phyloP scores from a whole-genome alignment of 768 basidiomycete genomes.

The Termitomyces bulborhizus region DNA sequence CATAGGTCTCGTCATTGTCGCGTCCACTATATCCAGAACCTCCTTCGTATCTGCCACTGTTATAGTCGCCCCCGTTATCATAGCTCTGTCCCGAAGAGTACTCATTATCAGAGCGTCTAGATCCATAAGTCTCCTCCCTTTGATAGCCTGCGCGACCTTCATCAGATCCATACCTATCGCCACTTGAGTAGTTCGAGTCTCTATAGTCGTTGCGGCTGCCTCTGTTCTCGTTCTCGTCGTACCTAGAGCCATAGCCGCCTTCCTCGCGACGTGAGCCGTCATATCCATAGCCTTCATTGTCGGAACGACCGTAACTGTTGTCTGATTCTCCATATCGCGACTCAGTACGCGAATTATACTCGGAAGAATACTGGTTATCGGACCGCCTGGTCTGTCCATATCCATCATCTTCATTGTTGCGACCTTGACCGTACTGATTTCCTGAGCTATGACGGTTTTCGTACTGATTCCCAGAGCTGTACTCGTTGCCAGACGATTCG shows the following conservation, averaged over 20 bases:
- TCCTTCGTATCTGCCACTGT: constrained; percentile 12
- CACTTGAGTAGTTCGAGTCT: neutral
- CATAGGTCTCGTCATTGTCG: constrained; percentile 39
- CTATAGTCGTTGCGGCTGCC: neutral
- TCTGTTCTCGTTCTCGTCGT: neutral
- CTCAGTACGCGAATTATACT: neutral
- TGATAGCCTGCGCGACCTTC: constrained; percentile 9
- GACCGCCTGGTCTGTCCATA: constrained; percentile 6
- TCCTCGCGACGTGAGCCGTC: neutral
- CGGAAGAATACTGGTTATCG: constrained; percentile 5
- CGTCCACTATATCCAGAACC: constrained; percentile 10
- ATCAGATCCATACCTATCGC: constrained; percentile 4
- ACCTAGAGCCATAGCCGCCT: neutral
- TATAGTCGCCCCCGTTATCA: constrained; percentile 12
- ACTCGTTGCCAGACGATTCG: neutral
- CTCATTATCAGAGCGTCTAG: constrained; percentile 7
- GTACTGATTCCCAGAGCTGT: neutral
- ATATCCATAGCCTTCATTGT: neutral
- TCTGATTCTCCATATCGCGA: constrained; percentile 1
- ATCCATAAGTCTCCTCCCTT: constrained; percentile 2
- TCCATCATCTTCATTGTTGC: neutral
- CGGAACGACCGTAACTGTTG: neutral
- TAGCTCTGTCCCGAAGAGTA: constrained; percentile 12
- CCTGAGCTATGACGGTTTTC: constrained; percentile 1
- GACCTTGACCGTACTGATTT: neutral